Evolutionary conservation across 2,329 filamentous ascomycete genomes (phyloP).

Genomic region (Tolypocladium ovalisporum): DNA sequence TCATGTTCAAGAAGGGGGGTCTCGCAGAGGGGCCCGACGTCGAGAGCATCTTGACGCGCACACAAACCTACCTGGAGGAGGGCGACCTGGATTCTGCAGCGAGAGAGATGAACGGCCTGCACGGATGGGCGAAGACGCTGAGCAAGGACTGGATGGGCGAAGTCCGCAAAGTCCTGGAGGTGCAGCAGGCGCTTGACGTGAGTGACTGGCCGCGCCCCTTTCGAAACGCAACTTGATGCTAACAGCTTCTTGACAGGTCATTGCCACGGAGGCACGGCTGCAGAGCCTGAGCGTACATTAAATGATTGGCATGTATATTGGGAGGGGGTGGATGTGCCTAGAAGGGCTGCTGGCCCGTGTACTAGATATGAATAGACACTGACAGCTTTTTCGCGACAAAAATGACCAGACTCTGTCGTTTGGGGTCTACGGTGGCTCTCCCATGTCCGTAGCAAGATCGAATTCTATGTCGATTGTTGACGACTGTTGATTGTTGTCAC

Average conservation of each 20-base stretch:
- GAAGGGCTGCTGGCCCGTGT: constrained; percentile 18
- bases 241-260: constrained; percentile 46
- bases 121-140: constrained; percentile 91
- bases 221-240: neutral
- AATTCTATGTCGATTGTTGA: neutral
- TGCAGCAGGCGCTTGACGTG: constrained; percentile 92
- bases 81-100: constrained; percentile 86
- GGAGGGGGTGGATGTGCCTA: constrained; percentile 15
- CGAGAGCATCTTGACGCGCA: constrained; percentile 82
- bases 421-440: neutral
- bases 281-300: constrained; percentile 80
- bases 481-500: neutral
- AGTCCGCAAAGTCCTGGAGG: constrained; percentile 84
- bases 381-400: neutral
- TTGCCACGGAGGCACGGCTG: constrained; percentile 79
- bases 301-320: constrained; percentile 25
- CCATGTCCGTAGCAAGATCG: neutral
- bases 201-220: constrained; percentile 27
- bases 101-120: constrained; percentile 85
- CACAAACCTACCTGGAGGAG: constrained; percentile 84
- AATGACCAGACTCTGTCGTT: neutral
- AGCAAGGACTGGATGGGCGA: constrained; percentile 91
- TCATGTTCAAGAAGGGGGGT: constrained; percentile 92
- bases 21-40: constrained; percentile 78
- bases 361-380: constrained; percentile 25